phyloP scores from a whole-genome alignment of 2,329 filamentous ascomycete species.

The Fusarium sp. region DNA sequence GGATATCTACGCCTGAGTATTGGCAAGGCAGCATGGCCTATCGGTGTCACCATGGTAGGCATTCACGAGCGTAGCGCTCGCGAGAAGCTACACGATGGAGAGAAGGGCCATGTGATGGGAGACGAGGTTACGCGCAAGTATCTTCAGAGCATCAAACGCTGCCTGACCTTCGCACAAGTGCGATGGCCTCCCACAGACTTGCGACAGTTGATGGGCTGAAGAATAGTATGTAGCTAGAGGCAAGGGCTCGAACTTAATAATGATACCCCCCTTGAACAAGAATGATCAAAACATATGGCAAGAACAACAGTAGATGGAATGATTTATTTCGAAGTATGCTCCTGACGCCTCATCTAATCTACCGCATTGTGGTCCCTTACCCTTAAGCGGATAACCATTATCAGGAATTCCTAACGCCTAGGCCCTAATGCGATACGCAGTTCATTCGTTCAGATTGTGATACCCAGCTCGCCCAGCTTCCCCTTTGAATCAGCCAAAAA shows the following conservation, averaged over 20 bases:
- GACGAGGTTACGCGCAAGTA: conserved; percentile 97
- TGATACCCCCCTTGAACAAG: conserved; percentile 40
- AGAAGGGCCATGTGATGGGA: conserved; percentile 94
- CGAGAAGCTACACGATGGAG: conserved; percentile 91
- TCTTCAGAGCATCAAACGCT: conserved; percentile 96
- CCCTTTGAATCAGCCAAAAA: neutral
- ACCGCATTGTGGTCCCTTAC: conserved; percentile 21
- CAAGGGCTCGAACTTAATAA: conserved; percentile 16
- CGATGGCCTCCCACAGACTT: conserved; percentile 95
- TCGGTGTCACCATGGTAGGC: conserved; percentile 99
- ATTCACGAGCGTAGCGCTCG: conserved; percentile 97
- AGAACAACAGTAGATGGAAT: neutral
- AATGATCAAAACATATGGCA: neutral
- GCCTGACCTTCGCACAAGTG: conserved; percentile 95
- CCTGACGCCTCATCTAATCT: conserved; percentile 38
- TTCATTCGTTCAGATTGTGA: conserved; percentile 19
- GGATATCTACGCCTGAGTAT: conserved; percentile 94
- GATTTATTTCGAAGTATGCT: conserved; percentile 19
- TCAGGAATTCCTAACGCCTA: conserved; percentile 43
- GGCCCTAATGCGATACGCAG: conserved; percentile 27
- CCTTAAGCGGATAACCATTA: conserved; percentile 38
- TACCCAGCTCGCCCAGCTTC: neutral
- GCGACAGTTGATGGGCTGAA: conserved; percentile 87
- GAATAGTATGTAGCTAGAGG: neutral
- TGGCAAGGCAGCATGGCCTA: conserved; percentile 97